Conservation (phyloP, 352 stramenopile genomes). For the Globisporangium orthogonon region DNA sequence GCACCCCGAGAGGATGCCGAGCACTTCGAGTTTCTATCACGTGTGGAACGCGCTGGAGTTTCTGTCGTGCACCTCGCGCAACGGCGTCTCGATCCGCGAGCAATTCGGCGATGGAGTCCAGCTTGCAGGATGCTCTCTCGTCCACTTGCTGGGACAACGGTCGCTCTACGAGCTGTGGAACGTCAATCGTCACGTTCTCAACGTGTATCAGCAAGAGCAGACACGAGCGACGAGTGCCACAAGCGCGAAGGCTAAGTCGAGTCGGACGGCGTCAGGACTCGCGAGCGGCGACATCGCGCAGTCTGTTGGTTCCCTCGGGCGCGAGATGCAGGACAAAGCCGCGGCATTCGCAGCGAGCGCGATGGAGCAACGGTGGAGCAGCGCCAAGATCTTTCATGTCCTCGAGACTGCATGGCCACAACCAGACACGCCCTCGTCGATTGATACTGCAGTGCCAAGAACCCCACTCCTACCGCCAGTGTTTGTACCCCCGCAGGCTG, state of each 20-base stretch:
- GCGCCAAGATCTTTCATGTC: constrained; percentile 29
- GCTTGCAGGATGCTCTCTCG: constrained; percentile 45
- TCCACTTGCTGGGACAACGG: constrained; percentile 52
- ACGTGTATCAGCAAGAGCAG: constrained; percentile 30
- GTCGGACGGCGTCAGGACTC: not conserved
- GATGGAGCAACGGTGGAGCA: constrained; percentile 25
- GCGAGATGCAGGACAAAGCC: constrained; percentile 40
- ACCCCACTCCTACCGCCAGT: constrained; percentile 17
- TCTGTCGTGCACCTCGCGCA: constrained; percentile 30
- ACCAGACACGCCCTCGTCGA: not conserved
- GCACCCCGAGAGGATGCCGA: constrained; percentile 37
- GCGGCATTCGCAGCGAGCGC: constrained; percentile 31
- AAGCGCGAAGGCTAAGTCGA: not conserved
- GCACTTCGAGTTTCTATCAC: constrained; percentile 44
- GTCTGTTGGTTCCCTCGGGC: constrained; percentile 32
- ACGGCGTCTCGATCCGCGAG: constrained; percentile 18
- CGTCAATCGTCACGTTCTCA: constrained; percentile 46
- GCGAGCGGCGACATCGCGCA: not conserved
- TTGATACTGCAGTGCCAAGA: not conserved
- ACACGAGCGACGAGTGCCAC: not conserved
- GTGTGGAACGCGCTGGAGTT: constrained; percentile 67
- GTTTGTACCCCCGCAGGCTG: constrained; percentile 14
- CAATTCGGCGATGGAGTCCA: constrained; percentile 57
- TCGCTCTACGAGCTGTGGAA: constrained; percentile 56
- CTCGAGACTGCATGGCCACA: constrained; percentile 30